Conservation (phyloP, 2,329 filamentous ascomycete genomes). For the Aspergillus puulaauensis region DNA sequence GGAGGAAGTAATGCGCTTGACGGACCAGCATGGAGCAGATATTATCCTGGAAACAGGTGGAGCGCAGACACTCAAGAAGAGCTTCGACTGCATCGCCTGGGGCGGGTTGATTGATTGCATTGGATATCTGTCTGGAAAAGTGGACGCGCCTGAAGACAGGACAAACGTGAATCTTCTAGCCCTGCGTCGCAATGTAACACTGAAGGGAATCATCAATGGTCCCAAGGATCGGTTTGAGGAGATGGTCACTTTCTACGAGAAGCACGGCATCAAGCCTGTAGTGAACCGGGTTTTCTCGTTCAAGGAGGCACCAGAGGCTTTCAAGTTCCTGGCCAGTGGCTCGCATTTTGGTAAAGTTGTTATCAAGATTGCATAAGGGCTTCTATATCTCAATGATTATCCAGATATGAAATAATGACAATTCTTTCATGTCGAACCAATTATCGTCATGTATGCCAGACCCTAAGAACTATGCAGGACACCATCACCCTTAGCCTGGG, state of each 20-base stretch:
- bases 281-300: constrained; percentile 58
- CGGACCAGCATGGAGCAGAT: constrained; percentile 48
- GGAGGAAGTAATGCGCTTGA: constrained; percentile 45
- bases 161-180: constrained; percentile 61
- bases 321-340: constrained; percentile 52
- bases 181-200: constrained; percentile 51
- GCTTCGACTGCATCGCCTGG: constrained; percentile 44
- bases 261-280: constrained; percentile 38
- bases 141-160: constrained; percentile 55
- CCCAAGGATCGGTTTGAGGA: constrained; percentile 54
- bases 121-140: constrained; percentile 53
- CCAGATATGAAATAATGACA: no score
- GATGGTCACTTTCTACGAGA: constrained; percentile 36
- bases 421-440: no score
- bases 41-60: constrained; percentile 55
- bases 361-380: constrained; percentile 42
- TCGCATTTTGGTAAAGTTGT: constrained; percentile 58
- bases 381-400: no score
- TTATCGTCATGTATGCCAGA: no score
- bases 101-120: constrained; percentile 50
- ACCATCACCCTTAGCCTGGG: not conserved
- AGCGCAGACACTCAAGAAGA: constrained; percentile 51
- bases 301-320: constrained; percentile 52
- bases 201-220: constrained; percentile 63
- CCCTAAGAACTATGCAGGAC: not conserved